These are phyloP conservation scores for Mortierella sp. DNA, from an alignment of 371 early-diverging fungal species.

Conservation along the genomic window DNA sequence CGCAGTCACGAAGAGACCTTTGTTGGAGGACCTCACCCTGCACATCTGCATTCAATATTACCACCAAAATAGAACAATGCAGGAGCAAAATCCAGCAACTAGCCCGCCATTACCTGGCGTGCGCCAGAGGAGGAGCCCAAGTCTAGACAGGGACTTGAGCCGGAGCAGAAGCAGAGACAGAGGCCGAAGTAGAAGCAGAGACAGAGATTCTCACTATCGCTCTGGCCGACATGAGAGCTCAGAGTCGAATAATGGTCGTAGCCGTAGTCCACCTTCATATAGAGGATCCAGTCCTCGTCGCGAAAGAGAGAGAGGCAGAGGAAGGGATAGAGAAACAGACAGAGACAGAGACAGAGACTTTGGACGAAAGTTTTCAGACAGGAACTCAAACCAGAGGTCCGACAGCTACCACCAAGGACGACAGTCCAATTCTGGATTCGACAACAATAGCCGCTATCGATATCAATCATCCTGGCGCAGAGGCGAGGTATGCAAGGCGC, in stretches of 20 bases:
- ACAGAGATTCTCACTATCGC: not conserved
- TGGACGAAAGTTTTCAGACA: conserved; percentile 5
- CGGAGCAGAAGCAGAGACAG: conserved; percentile 17
- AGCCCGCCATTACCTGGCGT: not conserved
- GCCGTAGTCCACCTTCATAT: conserved; percentile 24
- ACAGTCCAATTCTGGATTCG: not conserved
- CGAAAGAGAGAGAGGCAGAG: conserved; percentile 6
- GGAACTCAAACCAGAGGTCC: not conserved
- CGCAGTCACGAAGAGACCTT: too few species aligned
- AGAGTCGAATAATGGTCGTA: conserved; percentile 10
- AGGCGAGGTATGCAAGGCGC: not conserved
- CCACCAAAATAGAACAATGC: conserved; percentile 6
- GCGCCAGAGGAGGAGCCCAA: conserved; percentile 11
- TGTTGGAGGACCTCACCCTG: too few species aligned
- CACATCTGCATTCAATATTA: not conserved
- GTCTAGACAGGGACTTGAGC: conserved; percentile 5
- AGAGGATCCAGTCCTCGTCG: not conserved
- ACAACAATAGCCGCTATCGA: not conserved
- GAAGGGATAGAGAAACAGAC: not conserved
- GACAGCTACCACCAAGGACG: not conserved
- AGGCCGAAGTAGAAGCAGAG: conserved; percentile 25
- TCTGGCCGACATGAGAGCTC: conserved; percentile 1
- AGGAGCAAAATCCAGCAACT: not conserved
- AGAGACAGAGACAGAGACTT: conserved; percentile 6
- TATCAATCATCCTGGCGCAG: conserved; percentile 9